These are phyloP conservation scores for Alternaria angustiovoidea DNA, from an alignment of 2,329 filamentous ascomycete species.

Conservation along the genomic window DNA sequence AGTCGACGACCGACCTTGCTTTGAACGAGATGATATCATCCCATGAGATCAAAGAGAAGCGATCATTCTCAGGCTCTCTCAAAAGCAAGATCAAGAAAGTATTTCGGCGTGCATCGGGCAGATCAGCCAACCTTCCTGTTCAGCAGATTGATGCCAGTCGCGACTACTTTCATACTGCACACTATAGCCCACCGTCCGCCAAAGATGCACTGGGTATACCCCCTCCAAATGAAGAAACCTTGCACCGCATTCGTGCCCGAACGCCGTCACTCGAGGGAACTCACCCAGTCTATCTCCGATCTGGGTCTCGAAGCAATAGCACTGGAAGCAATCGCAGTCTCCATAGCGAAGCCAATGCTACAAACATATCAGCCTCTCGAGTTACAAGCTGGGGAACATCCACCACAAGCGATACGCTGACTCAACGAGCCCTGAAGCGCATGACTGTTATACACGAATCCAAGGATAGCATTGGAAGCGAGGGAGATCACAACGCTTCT, in stretches of 20 bases:
- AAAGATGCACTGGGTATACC: constrained; percentile 47
- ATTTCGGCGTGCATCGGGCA: constrained; percentile 56
- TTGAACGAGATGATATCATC: constrained; percentile 35
- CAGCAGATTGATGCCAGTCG: constrained; percentile 63
- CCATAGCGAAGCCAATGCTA: constrained; percentile 55
- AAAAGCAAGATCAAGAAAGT: constrained; percentile 68
- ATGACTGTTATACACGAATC: constrained; percentile 71
- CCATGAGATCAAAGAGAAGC: constrained; percentile 62
- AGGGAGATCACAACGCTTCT: constrained; percentile 25
- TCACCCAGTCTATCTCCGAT: constrained; percentile 18
- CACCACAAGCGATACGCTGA: constrained; percentile 63
- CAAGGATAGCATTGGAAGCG: constrained; percentile 46
- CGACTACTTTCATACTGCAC: constrained; percentile 45
- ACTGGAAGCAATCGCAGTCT: constrained; percentile 39
- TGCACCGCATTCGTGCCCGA: constrained; percentile 52
- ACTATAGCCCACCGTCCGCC: constrained; percentile 18
- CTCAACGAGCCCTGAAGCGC: constrained; percentile 62
- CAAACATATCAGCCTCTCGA: constrained; percentile 60
- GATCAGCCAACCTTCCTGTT: constrained; percentile 52
- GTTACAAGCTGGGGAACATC: constrained; percentile 78
- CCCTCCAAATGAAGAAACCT: constrained; percentile 53
- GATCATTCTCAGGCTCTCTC: constrained; percentile 69
- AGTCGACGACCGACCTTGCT: constrained; percentile 18
- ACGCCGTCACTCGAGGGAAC: constrained; percentile 33
- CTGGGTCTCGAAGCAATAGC: constrained; percentile 34